Evolutionary conservation across 805 yeast species (phyloP).

Genomic region (Teunomyces gatunensis): DNA sequence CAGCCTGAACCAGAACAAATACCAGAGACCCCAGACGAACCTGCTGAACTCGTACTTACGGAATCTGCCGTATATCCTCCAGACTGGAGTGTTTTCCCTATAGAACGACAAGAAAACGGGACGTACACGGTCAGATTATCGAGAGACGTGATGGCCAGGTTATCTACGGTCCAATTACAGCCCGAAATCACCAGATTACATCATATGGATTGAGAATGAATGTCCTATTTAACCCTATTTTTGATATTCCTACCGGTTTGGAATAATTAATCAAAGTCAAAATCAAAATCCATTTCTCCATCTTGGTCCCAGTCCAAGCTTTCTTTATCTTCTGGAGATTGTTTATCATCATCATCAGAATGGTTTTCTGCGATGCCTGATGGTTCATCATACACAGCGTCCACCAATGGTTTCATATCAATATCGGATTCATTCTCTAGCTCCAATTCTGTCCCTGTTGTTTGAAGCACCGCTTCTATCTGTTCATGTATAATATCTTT

Average conservation of each 20-base stretch:
- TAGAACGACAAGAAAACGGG: constrained; percentile 9
- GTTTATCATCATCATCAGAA: constrained; percentile 3
- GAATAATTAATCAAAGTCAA: constrained; percentile 21
- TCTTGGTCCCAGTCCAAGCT: neutral
- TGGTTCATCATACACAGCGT: neutral
- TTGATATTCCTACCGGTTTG: neutral
- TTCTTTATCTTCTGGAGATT: neutral
- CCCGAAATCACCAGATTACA: neutral
- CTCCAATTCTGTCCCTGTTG: neutral
- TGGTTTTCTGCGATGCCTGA: constrained; percentile 1
- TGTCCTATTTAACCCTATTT: neutral
- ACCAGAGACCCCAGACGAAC: neutral
- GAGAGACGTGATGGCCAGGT: neutral
- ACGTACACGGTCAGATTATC: constrained; percentile 17
- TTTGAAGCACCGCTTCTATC: neutral
- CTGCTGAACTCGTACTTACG: constrained; percentile 19
- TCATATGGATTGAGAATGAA: neutral
- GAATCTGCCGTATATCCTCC: constrained; percentile 27
- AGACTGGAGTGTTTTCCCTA: constrained; percentile 28
- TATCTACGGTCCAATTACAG: neutral
- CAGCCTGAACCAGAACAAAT: neutral
- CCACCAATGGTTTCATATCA: neutral
- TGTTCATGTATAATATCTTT: constrained; percentile 14
- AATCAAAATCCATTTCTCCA: constrained; percentile 21
- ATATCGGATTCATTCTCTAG: neutral